Evolutionary conservation across 371 early-diverging fungal species (phyloP).

Genomic region (Conidiobolus incongruus): DNA sequence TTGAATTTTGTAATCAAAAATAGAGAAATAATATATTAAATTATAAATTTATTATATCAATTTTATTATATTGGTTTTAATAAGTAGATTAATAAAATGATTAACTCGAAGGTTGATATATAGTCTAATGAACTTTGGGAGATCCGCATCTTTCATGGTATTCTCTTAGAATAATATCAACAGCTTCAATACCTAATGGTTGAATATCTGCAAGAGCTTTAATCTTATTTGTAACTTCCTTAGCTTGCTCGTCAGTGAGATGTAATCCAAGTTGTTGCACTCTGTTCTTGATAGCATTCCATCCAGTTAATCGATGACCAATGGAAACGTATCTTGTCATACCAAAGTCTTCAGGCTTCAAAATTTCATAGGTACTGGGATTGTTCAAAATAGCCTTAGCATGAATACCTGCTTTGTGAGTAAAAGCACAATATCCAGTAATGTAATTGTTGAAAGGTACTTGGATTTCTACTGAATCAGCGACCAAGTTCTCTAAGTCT

Average conservation of each 20-base stretch:
- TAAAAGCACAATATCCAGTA: conserved; percentile 93
- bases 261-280: conserved; percentile 66
- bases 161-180: conserved; percentile 41
- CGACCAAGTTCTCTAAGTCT: conserved; percentile 84
- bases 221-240: conserved; percentile 78
- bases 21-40: too few relatives aligned
- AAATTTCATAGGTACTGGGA: conserved; percentile 89
- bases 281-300: conserved; percentile 96
- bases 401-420: conserved; percentile 97
- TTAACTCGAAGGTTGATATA: too few relatives aligned
- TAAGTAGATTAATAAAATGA: too few relatives aligned
- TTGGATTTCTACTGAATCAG: conserved; percentile 78
- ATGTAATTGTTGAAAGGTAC: conserved; percentile 97
- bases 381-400: conserved; percentile 96
- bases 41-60: too few relatives aligned
- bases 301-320: conserved; percentile 89
- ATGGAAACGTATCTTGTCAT: conserved; percentile 92
- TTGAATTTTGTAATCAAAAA: too few relatives aligned
- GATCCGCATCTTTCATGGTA: conserved; percentile 14
- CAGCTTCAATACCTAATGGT: conserved; percentile 70
- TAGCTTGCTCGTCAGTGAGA: conserved; percentile 73
- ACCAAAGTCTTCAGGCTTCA: conserved; percentile 90
- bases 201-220: conserved; percentile 83
- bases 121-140: not conserved
- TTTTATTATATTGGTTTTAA: too few relatives aligned